phyloP scores from a whole-genome alignment of 2,329 filamentous ascomycete genomes.

The Diaporthe batatas region DNA sequence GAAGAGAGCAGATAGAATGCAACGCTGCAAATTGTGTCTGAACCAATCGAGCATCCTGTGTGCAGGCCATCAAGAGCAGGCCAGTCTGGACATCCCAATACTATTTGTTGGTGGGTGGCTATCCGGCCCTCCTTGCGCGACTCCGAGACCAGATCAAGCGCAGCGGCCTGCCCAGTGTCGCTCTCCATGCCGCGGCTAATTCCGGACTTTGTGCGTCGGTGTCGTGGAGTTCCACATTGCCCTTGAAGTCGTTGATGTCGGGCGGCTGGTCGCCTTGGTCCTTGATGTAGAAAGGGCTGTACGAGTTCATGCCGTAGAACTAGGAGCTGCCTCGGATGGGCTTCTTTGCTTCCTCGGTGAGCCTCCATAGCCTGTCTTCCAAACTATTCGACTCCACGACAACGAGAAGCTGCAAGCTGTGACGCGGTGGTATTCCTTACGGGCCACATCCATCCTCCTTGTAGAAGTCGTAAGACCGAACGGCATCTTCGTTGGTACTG shows the following conservation, averaged over 20 bases:
- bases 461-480: constrained; percentile 56
- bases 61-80: not conserved
- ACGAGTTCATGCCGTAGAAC: constrained; percentile 59
- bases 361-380: constrained; percentile 53
- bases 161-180: constrained; percentile 55
- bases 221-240: constrained; percentile 54
- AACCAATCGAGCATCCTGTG: not conserved
- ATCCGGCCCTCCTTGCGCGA: no score
- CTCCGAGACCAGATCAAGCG: no score
- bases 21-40: not conserved
- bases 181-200: constrained; percentile 52
- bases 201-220: constrained; percentile 50
- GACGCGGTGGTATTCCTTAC: constrained; percentile 70
- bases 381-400: constrained; percentile 74
- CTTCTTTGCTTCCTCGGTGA: constrained; percentile 56
- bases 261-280: constrained; percentile 51
- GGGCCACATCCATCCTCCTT: constrained; percentile 71
- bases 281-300: constrained; percentile 55
- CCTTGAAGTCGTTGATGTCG: constrained; percentile 56
- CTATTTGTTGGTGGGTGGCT: not conserved
- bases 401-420: constrained; percentile 74
- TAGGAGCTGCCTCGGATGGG: constrained; percentile 55
- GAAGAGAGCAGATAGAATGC: not conserved
- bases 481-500: constrained; percentile 56
- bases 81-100: not conserved